Evolutionary conservation across 352 stramenopile species (phyloP), one percentile per base, ranked within the genome.

Genomic region (Pythium monospermum): DNA sequence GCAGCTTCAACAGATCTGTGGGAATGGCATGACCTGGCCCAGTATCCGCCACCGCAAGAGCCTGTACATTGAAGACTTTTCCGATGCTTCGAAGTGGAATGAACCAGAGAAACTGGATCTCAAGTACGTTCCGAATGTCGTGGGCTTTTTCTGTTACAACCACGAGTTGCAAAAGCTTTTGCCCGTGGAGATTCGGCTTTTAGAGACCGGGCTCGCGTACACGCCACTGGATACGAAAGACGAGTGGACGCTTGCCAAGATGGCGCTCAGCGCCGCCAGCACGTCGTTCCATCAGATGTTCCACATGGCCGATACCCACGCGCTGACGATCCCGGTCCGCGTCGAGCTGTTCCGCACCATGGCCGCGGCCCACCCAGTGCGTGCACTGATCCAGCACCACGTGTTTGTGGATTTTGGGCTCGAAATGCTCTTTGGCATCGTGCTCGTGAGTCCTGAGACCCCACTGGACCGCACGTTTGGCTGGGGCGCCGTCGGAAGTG

Each of bases 381-480:
- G 70, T 10, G 70, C 64, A 2, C 59, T 80, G 32, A 35, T 80
- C 12, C 42, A 69, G 47, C 65, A 73, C 39, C 70, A 80, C 49
- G 59, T 70, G 16, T 56, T 59, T 4, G 48, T 62, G 2, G 53
- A 80, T 40, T 73, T 74, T 25, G 70, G 56, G 0, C 62, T 75
- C 36, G 67, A 80, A 33, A 61, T 69, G 19, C 52, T 70, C 21
- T 55, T 55, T 15, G 53, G 38, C 16, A 45, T 39, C 31, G 58
- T 64, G 16, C 43, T 80, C 21, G 41, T 80, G 31, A 57, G 37
- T 31, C 22, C 43, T 6, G 48, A 43, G 4, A 74, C 70, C 6
- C 36, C 57, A 0, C 65, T 75, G 36, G 70, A 80, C 23, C 50
- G 64, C 40, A 59, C 60, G 16, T 70, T 71, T 0, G 70, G 51